These are phyloP conservation scores for Bimuria novae-zelandiae DNA, from an alignment of 2,329 filamentous ascomycete species.

Conservation along the genomic window DNA sequence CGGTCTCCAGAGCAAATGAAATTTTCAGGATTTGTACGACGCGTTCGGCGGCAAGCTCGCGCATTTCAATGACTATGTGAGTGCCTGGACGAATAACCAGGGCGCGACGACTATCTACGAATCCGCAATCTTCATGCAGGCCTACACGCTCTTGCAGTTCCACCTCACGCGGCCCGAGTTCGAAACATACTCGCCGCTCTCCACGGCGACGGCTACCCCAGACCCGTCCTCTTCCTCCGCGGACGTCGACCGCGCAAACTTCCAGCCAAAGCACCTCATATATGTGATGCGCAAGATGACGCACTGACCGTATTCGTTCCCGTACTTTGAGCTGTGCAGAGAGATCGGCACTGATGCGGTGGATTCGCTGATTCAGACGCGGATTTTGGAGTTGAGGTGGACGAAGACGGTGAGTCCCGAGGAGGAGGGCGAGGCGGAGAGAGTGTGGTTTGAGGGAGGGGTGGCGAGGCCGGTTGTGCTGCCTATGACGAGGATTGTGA, in stretches of 20 bases:
- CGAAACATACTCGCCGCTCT: background rate
- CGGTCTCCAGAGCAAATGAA: background rate
- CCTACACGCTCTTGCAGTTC: background rate
- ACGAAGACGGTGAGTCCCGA: background rate
- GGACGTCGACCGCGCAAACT: background rate
- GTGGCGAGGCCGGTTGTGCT: background rate
- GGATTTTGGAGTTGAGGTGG: background rate
- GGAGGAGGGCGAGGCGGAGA: background rate
- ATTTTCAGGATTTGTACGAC: background rate
- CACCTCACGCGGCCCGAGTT: background rate
- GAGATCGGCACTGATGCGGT: background rate
- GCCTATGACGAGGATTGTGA: slow-evolving; percentile 1
- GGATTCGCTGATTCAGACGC: background rate
- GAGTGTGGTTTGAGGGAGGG: background rate
- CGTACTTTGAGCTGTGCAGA: background rate
- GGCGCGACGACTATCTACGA: background rate
- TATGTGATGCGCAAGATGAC: background rate
- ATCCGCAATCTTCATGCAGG: background rate
- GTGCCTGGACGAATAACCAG: background rate
- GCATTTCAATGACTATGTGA: background rate
- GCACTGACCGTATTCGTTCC: background rate
- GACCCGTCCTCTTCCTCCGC: too few relatives aligned
- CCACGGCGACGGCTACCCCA: background rate
- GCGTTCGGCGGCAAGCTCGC: background rate
- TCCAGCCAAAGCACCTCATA: background rate